Conservation (phyloP, 768 basidiomycete species). For the Rhizopogon roseolus region DNA sequence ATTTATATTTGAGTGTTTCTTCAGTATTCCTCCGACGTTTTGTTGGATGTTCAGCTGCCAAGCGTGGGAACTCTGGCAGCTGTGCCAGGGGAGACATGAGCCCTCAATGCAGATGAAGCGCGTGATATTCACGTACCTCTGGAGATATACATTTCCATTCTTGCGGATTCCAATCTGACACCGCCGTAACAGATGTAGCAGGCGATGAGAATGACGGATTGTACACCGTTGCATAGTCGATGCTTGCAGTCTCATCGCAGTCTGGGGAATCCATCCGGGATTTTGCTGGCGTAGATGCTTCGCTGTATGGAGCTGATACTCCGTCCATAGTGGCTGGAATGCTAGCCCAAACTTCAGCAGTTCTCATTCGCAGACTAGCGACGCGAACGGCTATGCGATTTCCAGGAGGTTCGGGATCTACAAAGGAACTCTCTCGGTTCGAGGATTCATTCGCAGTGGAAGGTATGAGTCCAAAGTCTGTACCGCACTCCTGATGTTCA, state of each 20-base stretch:
- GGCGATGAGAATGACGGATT: neutral
- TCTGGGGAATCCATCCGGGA: neutral
- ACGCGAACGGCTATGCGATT: constrained; percentile 19
- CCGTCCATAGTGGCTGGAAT: constrained; percentile 19
- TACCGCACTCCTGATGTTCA: neutral
- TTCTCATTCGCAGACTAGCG: constrained; percentile 22
- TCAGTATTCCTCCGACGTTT: no score
- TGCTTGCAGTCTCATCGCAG: neutral
- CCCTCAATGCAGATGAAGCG: no score
- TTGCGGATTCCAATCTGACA: neutral
- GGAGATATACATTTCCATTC: neutral
- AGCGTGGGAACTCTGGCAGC: neutral
- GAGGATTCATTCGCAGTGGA: neutral
- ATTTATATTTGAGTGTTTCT: neutral
- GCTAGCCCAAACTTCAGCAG: constrained; percentile 18
- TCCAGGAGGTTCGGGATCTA: constrained; percentile 5
- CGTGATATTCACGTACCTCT: neutral
- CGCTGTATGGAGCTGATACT: neutral
- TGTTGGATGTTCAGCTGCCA: neutral
- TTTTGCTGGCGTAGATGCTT: neutral
- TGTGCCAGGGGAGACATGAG: neutral
- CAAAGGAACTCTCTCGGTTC: neutral
- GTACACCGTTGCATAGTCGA: neutral
- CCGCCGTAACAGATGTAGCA: neutral
- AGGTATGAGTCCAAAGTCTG: neutral